Percentiles rank a stretch among this genome's conserved stretches.
These are phyloP conservation scores for Beauveria scarabaeidicola DNA, from an alignment of 2,329 filamentous ascomycete species.

Conservation along the genomic window DNA sequence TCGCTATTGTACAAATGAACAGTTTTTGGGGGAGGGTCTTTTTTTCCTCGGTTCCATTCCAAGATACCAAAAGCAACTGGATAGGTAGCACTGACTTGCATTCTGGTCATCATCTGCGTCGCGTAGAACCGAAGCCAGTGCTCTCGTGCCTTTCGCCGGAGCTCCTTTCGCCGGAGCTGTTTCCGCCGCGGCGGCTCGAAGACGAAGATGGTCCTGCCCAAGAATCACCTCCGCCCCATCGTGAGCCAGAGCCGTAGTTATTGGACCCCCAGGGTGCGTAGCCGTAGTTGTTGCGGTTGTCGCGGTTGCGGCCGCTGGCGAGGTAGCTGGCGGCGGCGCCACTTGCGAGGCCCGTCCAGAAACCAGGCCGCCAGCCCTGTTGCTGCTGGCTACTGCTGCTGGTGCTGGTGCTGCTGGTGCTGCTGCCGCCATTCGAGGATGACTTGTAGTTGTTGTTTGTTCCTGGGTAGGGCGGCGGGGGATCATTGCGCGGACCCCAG, in stretches of 20 bases:
- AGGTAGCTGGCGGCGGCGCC: conserved; percentile 63
- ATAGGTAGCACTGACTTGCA: no score
- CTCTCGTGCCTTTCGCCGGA: conserved; percentile 49
- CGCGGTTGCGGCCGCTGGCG: conserved; percentile 42
- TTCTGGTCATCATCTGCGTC: conserved; percentile 35
- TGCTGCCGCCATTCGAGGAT: conserved; percentile 28
- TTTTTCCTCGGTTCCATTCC: no score
- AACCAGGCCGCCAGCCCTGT: conserved; percentile 16
- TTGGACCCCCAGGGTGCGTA: conserved; percentile 16
- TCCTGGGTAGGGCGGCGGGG: conserved; percentile 45
- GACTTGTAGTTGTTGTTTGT: conserved; percentile 3
- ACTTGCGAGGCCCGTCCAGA: conserved; percentile 54
- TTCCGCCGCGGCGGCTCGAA: conserved; percentile 27
- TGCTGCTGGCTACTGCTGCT: conserved; percentile 20
- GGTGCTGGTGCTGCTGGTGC: no score
- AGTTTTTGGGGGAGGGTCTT: no score
- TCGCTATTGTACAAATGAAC: background rate
- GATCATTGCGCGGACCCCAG: conserved; percentile 34
- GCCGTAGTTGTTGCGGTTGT: conserved; percentile 19
- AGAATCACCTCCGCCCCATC: conserved; percentile 24
- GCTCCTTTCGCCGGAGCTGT: conserved; percentile 34
- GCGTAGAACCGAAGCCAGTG: conserved; percentile 66
- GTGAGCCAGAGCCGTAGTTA: conserved; percentile 22
- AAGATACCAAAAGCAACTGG: no score
- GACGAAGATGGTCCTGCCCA: conserved; percentile 25